Percentiles rank a stretch among this genome's conserved stretches.
Conservation (phyloP, 1,139 yeast species). For the Yamadazyma songkhlaensis region DNA sequence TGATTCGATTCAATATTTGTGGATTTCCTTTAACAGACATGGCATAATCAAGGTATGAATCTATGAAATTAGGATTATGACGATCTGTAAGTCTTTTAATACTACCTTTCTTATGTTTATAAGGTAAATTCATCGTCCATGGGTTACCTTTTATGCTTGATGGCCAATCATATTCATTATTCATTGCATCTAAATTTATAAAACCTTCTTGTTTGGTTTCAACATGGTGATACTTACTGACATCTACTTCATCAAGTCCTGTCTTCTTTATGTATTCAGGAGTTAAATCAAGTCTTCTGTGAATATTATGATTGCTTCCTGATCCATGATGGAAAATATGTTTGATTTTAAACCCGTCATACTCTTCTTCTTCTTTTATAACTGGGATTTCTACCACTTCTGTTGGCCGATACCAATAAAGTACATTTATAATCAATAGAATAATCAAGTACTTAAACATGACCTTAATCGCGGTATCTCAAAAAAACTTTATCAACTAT, state of each 20-base stretch:
- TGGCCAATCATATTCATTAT: constrained; percentile 41
- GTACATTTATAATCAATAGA: background rate
- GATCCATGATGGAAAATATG: constrained; percentile 57
- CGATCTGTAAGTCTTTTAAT: constrained; percentile 55
- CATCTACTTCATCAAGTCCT: constrained; percentile 7
- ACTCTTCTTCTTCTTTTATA: too few species aligned
- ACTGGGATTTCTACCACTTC: background rate
- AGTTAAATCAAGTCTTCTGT: constrained; percentile 49
- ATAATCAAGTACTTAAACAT: constrained; percentile 1
- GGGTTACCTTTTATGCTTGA: constrained; percentile 36
- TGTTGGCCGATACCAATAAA: constrained; percentile 1
- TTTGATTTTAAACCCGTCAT: constrained; percentile 19
- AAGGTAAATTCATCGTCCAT: constrained; percentile 28
- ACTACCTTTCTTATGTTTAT: constrained; percentile 23
- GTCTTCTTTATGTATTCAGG: constrained; percentile 11
- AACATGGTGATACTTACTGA: background rate
- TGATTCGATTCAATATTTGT: constrained; percentile 34
- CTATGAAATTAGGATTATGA: constrained; percentile 59
- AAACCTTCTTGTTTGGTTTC: background rate
- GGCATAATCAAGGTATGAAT: constrained; percentile 62
- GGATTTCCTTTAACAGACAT: constrained; percentile 44
- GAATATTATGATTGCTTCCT: constrained; percentile 30
- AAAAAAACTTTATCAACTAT: background rate
- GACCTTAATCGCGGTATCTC: constrained; percentile 4
- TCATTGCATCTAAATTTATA: constrained; percentile 23